These are phyloP conservation scores for Salix exigua DNA, from an alignment of 345 rosid genomes.

Conservation along the genomic window DNA sequence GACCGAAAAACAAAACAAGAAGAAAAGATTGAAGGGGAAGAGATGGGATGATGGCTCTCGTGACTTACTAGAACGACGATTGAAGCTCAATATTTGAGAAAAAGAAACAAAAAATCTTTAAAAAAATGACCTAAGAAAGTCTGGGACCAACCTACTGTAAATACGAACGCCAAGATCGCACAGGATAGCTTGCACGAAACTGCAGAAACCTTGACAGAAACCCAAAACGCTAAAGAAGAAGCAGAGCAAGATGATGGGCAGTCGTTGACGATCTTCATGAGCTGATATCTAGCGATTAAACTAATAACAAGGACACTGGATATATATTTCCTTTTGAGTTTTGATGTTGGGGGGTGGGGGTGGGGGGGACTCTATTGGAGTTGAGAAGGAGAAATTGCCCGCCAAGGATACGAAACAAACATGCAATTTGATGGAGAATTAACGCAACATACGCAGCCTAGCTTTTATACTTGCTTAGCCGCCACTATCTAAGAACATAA, in stretches of 20 bases:
- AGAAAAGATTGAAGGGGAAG: neutral
- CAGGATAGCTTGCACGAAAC: slow-evolving; percentile 8
- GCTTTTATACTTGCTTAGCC: neutral
- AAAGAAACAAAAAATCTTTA: neutral
- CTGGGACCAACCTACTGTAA: slow-evolving; percentile 27
- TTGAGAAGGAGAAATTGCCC: neutral
- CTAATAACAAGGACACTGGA: neutral
- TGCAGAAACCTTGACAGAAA: slow-evolving; percentile 1
- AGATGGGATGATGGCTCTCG: too few relatives aligned
- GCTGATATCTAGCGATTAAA: neutral
- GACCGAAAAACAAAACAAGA: neutral
- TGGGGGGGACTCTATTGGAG: neutral
- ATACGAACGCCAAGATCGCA: slow-evolving; percentile 16
- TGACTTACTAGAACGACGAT: too few relatives aligned
- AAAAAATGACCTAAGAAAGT: neutral
- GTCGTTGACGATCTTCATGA: neutral
- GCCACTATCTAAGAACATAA: neutral
- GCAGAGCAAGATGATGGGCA: neutral
- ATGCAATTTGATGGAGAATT: neutral
- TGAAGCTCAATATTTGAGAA: neutral
- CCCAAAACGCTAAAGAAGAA: neutral
- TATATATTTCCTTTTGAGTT: too few relatives aligned
- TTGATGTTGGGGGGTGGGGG: too few relatives aligned
- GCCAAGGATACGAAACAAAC: neutral
- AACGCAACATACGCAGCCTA: neutral